These are phyloP conservation scores for Pavlovales sp. DNA, from an alignment of 208 protist genomes.

Conservation along the genomic window DNA sequence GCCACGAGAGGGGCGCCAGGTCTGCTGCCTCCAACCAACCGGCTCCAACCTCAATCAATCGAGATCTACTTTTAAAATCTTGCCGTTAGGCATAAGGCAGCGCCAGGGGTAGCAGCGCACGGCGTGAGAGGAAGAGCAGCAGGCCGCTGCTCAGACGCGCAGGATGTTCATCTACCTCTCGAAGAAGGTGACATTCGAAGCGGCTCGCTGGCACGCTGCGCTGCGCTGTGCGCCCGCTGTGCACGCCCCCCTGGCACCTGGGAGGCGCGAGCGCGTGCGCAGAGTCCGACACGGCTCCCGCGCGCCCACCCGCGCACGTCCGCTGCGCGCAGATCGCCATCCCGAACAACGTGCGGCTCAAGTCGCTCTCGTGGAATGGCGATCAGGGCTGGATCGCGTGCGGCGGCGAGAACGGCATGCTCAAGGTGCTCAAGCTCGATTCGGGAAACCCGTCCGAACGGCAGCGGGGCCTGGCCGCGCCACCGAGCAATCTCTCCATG, in stretches of 20 bases:
- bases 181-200: conserved; percentile 67
- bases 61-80: no score
- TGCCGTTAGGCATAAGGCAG: no score
- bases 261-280: no score
- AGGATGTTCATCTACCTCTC: conserved; percentile 87
- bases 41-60: no score
- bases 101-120: no score
- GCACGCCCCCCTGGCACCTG: no score
- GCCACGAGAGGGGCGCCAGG: no score
- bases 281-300: no score
- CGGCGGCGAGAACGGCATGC: conserved; percentile 83
- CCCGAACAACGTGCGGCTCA: conserved; percentile 78
- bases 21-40: no score
- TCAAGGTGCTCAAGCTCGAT: conserved; percentile 93
- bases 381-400: conserved; percentile 92
- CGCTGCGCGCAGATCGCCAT: conserved; percentile 78
- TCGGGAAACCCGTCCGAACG: conserved; percentile 55
- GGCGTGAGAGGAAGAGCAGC: no score
- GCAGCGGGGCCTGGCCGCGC: conserved; percentile 63
- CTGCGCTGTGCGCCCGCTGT: not conserved
- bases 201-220: not conserved
- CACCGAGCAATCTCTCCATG: conserved; percentile 77
- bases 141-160: no score
- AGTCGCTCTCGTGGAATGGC: conserved; percentile 81
- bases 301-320: no score